phyloP scores from a whole-genome alignment of 495 filamentous ascomycete genomes.

The Lineolata rhizophorae region DNA sequence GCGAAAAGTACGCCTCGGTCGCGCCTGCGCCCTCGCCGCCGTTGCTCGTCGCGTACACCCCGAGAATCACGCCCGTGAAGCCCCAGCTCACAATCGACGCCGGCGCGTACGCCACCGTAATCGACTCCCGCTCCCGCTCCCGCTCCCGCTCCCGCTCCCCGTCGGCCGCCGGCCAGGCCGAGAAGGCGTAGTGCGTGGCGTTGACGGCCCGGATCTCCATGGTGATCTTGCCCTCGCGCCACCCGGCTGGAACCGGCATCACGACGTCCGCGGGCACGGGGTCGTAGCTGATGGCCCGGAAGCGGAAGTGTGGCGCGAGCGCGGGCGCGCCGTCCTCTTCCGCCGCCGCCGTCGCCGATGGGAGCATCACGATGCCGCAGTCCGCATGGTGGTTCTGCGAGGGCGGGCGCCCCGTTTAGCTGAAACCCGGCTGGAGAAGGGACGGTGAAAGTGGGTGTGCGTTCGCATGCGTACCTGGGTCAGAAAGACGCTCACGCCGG shows the following conservation, averaged over 20 bases:
- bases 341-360: not conserved
- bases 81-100: constrained; percentile 26
- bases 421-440: no score
- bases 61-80: constrained; percentile 27
- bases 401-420: not conserved
- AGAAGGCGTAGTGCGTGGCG: constrained; percentile 24
- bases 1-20: constrained; percentile 21
- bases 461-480: constrained; percentile 6
- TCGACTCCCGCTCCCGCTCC: constrained; percentile 11
- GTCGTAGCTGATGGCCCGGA: constrained; percentile 7
- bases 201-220: constrained; percentile 26
- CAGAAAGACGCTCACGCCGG: constrained; percentile 22
- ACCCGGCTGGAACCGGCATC: constrained; percentile 20
- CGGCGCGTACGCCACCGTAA: constrained; percentile 17
- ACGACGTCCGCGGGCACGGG: constrained; percentile 12
- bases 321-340: no score
- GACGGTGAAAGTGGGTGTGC: no score
- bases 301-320: constrained; percentile 7
- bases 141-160: no score
- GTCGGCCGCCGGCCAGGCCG: constrained; percentile 20
- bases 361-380: constrained; percentile 21
- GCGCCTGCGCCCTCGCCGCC: constrained; percentile 21
- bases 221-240: constrained; percentile 15
- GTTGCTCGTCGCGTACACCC: constrained; percentile 30
- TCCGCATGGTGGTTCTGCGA: constrained; percentile 29